Evolutionary conservation across 208 protist genomes (phyloP).

Genomic region (Leishmania mexicana): DNA sequence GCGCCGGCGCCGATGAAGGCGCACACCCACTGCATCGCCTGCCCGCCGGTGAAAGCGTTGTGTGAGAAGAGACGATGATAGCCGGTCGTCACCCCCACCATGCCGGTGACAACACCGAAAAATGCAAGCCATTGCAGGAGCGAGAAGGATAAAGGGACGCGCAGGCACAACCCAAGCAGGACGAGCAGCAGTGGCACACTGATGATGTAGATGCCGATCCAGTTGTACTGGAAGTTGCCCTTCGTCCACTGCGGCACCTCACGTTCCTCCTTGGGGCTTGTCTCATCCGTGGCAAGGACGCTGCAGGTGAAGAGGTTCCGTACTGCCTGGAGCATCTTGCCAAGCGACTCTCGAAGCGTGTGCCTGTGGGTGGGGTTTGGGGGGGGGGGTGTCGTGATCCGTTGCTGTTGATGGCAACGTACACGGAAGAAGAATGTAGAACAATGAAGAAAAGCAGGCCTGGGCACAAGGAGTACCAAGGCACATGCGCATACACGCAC

Average conservation of each 20-base stretch:
- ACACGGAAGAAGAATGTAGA: not conserved
- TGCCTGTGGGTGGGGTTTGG: not conserved
- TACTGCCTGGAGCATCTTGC: not conserved
- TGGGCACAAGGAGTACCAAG: not conserved
- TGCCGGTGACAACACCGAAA: conserved; percentile 65
- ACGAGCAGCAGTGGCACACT: conserved; percentile 29
- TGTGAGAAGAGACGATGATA: conserved; percentile 91
- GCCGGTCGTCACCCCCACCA: conserved; percentile 86
- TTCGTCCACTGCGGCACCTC: conserved; percentile 45
- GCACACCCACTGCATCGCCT: conserved; percentile 63
- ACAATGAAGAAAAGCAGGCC: not conserved
- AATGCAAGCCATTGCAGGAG: conserved; percentile 31
- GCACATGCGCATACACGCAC: too few relatives aligned
- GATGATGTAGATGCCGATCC: conserved; percentile 45
- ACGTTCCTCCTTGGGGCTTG: conserved; percentile 34
- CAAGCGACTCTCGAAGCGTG: not conserved
- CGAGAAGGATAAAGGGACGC: conserved; percentile 26
- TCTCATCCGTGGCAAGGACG: conserved; percentile 1
- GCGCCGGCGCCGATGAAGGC: conserved; percentile 71
- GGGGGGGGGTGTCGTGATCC: not conserved
- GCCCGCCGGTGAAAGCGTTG: conserved; percentile 59
- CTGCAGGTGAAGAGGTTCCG: conserved; percentile 13
- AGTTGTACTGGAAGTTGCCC: conserved; percentile 52
- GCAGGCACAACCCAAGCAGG: conserved; percentile 28
- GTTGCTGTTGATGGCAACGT: not conserved